phyloP scores from a whole-genome alignment of 2,329 filamentous ascomycete species.

The Fusarium pseudograminearum region DNA sequence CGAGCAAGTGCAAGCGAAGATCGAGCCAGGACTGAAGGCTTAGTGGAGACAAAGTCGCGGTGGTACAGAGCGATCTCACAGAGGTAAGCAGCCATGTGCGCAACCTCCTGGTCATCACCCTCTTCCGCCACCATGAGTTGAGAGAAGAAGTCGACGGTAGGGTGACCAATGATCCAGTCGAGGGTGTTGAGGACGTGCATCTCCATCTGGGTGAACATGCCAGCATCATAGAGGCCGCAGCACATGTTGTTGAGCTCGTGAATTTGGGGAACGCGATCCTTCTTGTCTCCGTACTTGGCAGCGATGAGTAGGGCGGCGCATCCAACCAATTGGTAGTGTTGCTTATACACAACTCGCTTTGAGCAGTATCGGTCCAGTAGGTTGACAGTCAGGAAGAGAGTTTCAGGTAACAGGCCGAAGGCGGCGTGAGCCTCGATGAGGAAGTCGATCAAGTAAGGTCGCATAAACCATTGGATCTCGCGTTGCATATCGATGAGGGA shows the following conservation, averaged over 20 bases:
- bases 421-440: slow-evolving; percentile 96
- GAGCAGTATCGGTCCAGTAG: slow-evolving; percentile 98
- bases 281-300: slow-evolving; percentile 98
- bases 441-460: slow-evolving; percentile 97
- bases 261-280: slow-evolving; percentile 97
- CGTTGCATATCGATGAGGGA: slow-evolving; percentile 99
- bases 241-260: slow-evolving; percentile 99
- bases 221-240: slow-evolving; percentile 96
- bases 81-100: slow-evolving; percentile 95
- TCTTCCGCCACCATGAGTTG: slow-evolving; percentile 88
- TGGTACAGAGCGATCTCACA: slow-evolving; percentile 96
- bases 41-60: slow-evolving; percentile 94
- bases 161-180: slow-evolving; percentile 95
- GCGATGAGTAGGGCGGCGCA: slow-evolving; percentile 96
- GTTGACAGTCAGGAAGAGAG: slow-evolving; percentile 95
- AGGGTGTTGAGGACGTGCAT: slow-evolving; percentile 99
- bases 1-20: slow-evolving; percentile 87
- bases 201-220: slow-evolving; percentile 99
- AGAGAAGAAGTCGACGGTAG: slow-evolving; percentile 93
- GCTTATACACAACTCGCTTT: slow-evolving; percentile 97
- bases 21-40: slow-evolving; percentile 90
- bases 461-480: slow-evolving; percentile 99
- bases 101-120: slow-evolving; percentile 82
- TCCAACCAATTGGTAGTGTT: slow-evolving; percentile 97
- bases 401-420: slow-evolving; percentile 93